Evolutionary conservation across 75 land plant species (phyloP).

Genomic region (Pinus albicaulis): DNA sequence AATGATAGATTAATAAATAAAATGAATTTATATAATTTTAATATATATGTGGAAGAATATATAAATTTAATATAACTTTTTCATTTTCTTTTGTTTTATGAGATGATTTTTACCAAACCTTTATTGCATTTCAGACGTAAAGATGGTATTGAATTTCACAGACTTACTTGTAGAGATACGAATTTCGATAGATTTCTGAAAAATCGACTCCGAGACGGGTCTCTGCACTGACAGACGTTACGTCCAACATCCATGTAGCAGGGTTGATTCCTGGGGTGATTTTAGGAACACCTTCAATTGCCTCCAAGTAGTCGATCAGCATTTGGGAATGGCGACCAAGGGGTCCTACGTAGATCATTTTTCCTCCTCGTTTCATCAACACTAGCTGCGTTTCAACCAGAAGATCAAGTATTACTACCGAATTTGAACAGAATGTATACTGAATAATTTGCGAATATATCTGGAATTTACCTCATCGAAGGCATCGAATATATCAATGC

Average conservation of each 20-base stretch:
- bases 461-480: conserved; percentile 9
- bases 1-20: no score
- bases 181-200: conserved; percentile 6
- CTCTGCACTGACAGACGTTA: conserved; percentile 4
- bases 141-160: no score
- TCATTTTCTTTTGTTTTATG: no score
- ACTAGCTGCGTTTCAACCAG: not conserved
- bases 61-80: no score
- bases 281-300: conserved; percentile 9
- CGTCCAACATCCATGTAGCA: conserved; percentile 57
- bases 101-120: no score
- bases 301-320: conserved; percentile 51
- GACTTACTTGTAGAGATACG: conserved; percentile 10
- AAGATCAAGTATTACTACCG: not conserved
- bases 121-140: no score
- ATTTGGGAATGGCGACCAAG: conserved; percentile 39
- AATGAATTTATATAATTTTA: no score
- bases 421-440: not conserved
- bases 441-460: conserved; percentile 22
- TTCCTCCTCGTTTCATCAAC: conserved; percentile 43
- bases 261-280: conserved; percentile 47
- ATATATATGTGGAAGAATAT: no score
- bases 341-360: conserved; percentile 44
- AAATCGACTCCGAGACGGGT: conserved; percentile 8
- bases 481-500: conserved; percentile 17